These are phyloP conservation scores for Hibiscus syriacus DNA, from an alignment of 345 rosid genomes.

Conservation along the genomic window DNA sequence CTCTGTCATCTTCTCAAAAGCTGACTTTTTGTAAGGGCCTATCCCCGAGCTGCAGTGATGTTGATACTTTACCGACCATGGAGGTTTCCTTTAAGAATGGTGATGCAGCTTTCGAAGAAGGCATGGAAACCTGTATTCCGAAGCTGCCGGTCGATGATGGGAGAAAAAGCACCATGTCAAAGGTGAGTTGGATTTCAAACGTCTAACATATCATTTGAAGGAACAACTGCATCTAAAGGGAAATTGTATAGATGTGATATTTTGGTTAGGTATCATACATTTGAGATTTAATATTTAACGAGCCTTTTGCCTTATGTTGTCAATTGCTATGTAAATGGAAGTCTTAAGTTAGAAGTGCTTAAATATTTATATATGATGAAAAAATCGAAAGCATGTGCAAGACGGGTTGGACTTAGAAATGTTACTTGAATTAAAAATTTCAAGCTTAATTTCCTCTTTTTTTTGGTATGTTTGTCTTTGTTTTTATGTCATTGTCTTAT, in stretches of 20 bases:
- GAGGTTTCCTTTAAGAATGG: conserved; percentile 17
- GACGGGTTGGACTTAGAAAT: background rate
- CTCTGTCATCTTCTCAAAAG: conserved; percentile 14
- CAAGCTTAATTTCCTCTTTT: background rate
- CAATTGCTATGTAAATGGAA: background rate
- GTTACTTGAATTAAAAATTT: background rate
- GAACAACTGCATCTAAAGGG: background rate
- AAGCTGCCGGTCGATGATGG: conserved; percentile 9
- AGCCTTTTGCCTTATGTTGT: background rate
- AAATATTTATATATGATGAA: background rate
- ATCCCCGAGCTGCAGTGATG: conserved; percentile 9
- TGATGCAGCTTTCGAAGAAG: conserved; percentile 2
- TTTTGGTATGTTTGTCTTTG: conserved; percentile 1
- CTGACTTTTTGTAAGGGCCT: conserved; percentile 11
- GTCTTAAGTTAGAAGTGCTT: background rate
- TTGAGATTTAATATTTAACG: background rate
- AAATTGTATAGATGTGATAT: background rate
- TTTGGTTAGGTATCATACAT: background rate
- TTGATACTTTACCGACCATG: conserved; percentile 18
- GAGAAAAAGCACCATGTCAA: conserved; percentile 10
- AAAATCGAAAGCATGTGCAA: background rate
- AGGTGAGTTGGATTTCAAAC: conserved; percentile 30
- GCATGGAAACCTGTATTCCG: conserved; percentile 6
- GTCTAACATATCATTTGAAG: background rate
- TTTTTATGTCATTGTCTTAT: conserved; percentile 9